These are phyloP conservation scores for Thelephora ganbajun DNA, from an alignment of 768 basidiomycete species.

Conservation along the genomic window DNA sequence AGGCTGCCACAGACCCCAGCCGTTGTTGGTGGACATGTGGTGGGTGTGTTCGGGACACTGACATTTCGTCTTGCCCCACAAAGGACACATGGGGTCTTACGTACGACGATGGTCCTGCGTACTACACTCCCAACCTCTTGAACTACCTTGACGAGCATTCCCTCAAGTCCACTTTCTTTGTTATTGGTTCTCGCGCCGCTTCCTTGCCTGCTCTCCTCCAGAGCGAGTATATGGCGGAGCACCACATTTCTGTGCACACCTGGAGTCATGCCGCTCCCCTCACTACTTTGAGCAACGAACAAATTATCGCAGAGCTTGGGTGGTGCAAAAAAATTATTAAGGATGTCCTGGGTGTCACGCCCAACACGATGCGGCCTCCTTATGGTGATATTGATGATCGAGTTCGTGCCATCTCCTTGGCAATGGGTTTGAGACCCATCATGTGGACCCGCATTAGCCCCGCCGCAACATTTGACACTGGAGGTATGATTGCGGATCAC, in stretches of 20 bases:
- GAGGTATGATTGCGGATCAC: conserved; percentile 24
- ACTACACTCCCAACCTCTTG: conserved; percentile 62
- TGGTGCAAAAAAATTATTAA: conserved; percentile 81
- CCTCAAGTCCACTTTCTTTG: conserved; percentile 77
- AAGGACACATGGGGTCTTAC: conserved; percentile 44
- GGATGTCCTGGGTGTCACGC: conserved; percentile 67
- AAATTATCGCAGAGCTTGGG: conserved; percentile 78
- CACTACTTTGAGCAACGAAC: conserved; percentile 63
- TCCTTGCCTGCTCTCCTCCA: conserved; percentile 58
- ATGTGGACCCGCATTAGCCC: conserved; percentile 70
- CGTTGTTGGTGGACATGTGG: conserved; percentile 78
- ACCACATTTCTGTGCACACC: conserved; percentile 64
- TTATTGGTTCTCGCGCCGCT: conserved; percentile 70
- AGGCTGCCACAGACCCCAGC: conserved; percentile 31
- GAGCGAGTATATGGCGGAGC: conserved; percentile 59
- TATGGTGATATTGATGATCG: conserved; percentile 78
- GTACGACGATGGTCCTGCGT: conserved; percentile 72
- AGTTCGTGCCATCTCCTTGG: conserved; percentile 68
- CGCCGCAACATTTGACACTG: conserved; percentile 55
- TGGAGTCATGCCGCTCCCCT: conserved; percentile 60
- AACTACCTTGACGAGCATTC: conserved; percentile 47
- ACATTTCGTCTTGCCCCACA: conserved; percentile 64
- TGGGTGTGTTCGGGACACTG: conserved; percentile 51
- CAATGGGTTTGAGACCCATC: conserved; percentile 52
- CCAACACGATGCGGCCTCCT: conserved; percentile 70